Conservation (phyloP, 176 grass and related monocot genomes). For the Areca catechu region DNA sequence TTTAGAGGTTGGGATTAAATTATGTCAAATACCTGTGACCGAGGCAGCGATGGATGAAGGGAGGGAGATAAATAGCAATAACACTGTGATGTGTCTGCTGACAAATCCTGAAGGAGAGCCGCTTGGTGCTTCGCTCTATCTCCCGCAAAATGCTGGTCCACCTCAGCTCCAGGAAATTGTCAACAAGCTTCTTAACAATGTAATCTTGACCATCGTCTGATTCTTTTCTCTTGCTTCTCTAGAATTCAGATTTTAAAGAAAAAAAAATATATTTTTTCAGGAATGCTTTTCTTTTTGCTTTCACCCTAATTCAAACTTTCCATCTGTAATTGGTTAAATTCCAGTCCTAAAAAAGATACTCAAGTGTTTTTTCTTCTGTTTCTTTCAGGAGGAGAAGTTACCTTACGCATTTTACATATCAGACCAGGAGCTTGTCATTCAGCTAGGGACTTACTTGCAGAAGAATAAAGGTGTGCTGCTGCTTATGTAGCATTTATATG, state of each 20-base stretch:
- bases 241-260: too few species aligned
- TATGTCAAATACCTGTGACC: too few species aligned
- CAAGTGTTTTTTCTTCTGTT: too few species aligned
- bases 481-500: not conserved
- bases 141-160: slow-evolving; percentile 73
- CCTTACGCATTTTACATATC: slow-evolving; percentile 90
- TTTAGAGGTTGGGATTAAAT: too few species aligned
- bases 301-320: too few species aligned
- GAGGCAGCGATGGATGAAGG: slow-evolving; percentile 28
- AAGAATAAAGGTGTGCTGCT: slow-evolving; percentile 56
- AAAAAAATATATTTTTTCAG: not conserved
- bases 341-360: too few species aligned
- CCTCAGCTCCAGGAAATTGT: slow-evolving; percentile 89
- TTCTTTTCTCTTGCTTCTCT: not conserved
- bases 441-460: slow-evolving; percentile 65
- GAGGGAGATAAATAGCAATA: slow-evolving; percentile 9
- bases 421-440: slow-evolving; percentile 67
- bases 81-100: slow-evolving; percentile 67
- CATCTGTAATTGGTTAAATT: too few species aligned
- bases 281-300: not conserved
- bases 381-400: slow-evolving; percentile 61
- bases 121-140: slow-evolving; percentile 59
- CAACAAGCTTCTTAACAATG: slow-evolving; percentile 84
- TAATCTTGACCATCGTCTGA: not conserved
- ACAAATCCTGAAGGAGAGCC: slow-evolving; percentile 67